Conservation (phyloP, 148 eudicot species). For the Pouteria glomerata region DNA sequence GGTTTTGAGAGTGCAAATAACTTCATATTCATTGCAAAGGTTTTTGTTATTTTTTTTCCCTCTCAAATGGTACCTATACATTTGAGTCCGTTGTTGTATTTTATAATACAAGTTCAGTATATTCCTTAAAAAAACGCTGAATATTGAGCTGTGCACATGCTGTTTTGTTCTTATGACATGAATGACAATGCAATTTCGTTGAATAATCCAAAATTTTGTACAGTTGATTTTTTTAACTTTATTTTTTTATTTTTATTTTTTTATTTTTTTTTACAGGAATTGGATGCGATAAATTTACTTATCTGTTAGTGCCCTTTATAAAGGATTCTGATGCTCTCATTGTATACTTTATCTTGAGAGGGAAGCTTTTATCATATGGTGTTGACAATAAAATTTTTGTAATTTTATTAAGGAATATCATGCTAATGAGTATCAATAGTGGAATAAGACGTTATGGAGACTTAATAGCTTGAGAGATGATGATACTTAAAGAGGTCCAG, state of each 20-base stretch:
- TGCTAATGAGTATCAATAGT: not conserved
- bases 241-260: no score
- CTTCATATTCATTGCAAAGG: conserved; percentile 2
- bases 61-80: conserved; percentile 21
- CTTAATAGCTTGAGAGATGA: not conserved
- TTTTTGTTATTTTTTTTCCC: conserved; percentile 13
- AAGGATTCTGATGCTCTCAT: no score
- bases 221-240: no score
- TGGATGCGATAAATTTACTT: not conserved
- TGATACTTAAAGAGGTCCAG: not conserved
- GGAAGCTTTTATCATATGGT: no score
- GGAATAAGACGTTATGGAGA: not conserved
- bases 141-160: conserved; percentile 5
- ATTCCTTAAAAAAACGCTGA: not conserved
- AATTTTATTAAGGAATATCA: not conserved
- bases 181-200: no score
- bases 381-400: no score
- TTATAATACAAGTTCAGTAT: not conserved
- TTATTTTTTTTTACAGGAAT: not conserved
- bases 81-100: conserved; percentile 29
- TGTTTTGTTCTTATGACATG: not conserved
- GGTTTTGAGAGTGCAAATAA: conserved; percentile 5
- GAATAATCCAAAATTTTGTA: no score
- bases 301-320: not conserved
- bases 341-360: no score